Conservation (phyloP, 345 rosid species). For the Salix suchowensis region DNA sequence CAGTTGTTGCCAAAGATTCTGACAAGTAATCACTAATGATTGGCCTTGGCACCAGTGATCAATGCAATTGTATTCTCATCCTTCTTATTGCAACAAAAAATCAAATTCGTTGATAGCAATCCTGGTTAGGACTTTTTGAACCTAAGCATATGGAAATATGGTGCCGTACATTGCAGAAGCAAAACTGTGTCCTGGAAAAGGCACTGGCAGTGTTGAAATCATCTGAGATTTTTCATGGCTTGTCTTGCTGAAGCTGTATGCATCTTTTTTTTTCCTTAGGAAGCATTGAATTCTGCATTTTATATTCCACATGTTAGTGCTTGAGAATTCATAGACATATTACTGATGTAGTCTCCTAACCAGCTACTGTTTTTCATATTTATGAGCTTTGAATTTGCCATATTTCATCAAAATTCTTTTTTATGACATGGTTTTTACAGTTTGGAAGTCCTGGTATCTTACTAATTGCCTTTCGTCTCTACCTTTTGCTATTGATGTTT, state of each 20-base stretch:
- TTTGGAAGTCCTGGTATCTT: slow-evolving; percentile 1
- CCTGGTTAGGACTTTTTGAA: neutral
- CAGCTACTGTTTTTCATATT: neutral
- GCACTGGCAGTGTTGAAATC: neutral
- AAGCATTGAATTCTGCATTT: neutral
- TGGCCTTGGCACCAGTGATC: neutral
- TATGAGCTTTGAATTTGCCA: neutral
- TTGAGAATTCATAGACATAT: neutral
- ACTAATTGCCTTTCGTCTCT: slow-evolving; percentile 4
- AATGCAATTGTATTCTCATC: neutral
- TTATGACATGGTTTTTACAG: slow-evolving; percentile 5
- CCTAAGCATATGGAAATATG: neutral
- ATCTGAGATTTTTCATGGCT: neutral
- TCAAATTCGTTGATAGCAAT: neutral
- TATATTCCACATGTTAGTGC: neutral
- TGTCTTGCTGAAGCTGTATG: neutral
- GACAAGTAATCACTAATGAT: neutral
- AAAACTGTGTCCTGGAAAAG: neutral
- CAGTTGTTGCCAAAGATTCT: neutral
- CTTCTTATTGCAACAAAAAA: neutral
- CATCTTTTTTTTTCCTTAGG: neutral
- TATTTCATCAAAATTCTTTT: neutral
- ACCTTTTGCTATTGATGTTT: slow-evolving; percentile 18
- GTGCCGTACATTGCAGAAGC: neutral
- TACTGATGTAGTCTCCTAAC: neutral